Evolutionary conservation across 2,329 filamentous ascomycete species (phyloP), one percentile per base, ranked within the genome.

Genomic region (Fusarium robinianum): DNA sequence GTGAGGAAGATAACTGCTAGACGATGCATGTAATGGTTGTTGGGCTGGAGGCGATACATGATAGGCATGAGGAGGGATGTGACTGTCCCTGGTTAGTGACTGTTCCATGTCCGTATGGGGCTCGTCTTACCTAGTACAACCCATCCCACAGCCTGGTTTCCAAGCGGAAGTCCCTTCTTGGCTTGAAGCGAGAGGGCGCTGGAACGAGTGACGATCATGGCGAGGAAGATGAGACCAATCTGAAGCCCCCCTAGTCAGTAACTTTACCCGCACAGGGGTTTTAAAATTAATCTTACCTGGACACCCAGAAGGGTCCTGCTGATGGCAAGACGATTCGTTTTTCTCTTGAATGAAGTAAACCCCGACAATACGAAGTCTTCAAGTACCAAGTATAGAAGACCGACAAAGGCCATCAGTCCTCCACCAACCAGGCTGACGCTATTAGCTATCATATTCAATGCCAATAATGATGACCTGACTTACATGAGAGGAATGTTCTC

Each of bases 101-200:
- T 16, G 34, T 41, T 22, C 6, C 4, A 11, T 23, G 11, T 12
- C 6, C 18, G 5, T n/a, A 11, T 19, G 6, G 8, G 15, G 10
- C 12, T 41, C 33, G 11, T 39, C 75, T 67, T 77, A 87, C 87
- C 73, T 27, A 96, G 67, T 15, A 91, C 84, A 30, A 83, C 63
- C 88, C 91, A 96, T 30, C 90, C 92, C 14, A 95, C 79, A 3
- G 90, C 73, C 67, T 96, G 89, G 57, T 95, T 96, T 8, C 94
- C 94, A 8, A 85, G 75, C 8, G 92, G 92, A 29, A 99, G 74
- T 6, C 94, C 94, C 53, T 83, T 73, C 65, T 88, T 95, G 18
- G 90, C 85, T 67, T 96, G 89, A 8, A 99, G 69, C 15, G 90
- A 95, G 41, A 85, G 70, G n/a, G 86, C 83, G 63, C 89, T 96